Evolutionary conservation across 768 basidiomycete species (phyloP).

Genomic region (Chalciporus pseudorubinellus): DNA sequence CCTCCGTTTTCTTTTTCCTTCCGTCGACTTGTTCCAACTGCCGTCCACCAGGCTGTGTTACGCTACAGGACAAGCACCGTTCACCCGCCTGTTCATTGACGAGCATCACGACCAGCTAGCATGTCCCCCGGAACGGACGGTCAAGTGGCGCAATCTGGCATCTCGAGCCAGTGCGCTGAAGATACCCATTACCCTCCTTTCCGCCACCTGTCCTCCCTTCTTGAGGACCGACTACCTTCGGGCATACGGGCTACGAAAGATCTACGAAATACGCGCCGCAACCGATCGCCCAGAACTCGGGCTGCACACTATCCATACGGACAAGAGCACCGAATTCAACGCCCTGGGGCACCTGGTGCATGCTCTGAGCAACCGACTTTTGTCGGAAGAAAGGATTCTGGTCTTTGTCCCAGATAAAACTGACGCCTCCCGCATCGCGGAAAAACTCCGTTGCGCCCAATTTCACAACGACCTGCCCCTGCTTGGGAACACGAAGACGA

Average conservation of each 20-base stretch:
- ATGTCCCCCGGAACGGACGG: background rate
- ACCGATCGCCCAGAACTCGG: background rate
- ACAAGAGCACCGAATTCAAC: background rate
- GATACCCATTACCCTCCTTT: background rate
- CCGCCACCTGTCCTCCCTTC: too few relatives aligned
- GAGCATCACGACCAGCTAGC: background rate
- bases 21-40: too few relatives aligned
- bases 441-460: too few relatives aligned
- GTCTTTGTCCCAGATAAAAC: background rate
- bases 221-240: too few relatives aligned
- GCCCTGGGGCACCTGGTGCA: background rate
- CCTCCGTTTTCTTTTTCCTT: too few relatives aligned
- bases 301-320: background rate
- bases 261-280: too few relatives aligned
- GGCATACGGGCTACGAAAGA: too few relatives aligned
- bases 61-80: too few relatives aligned
- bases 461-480: background rate
- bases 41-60: too few relatives aligned
- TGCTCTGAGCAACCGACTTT: background rate
- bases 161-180: background rate
- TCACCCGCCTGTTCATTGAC: background rate
- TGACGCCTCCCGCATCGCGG: too few relatives aligned
- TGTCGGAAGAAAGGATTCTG: background rate
- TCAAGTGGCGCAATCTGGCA: background rate
- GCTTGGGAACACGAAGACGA: background rate